Conservation (phyloP, 257 asterid species). For the Fraxinus americana region DNA sequence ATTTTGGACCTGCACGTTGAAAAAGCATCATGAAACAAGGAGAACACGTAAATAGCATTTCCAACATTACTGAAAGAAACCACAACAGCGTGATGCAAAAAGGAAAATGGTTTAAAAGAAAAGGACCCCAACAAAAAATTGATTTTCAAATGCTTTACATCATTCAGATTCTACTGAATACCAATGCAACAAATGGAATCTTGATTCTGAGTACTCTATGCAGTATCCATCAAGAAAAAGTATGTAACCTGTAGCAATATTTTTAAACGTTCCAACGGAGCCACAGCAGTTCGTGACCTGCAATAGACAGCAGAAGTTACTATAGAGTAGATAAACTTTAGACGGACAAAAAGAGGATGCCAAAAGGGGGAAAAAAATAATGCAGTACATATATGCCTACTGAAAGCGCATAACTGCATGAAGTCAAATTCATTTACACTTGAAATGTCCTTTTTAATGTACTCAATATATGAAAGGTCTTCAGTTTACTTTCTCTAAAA, state of each 20-base stretch:
- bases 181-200: conserved; percentile 1
- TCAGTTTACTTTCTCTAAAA: background rate
- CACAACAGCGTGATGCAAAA: background rate
- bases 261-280: conserved; percentile 95
- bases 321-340: background rate
- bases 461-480: background rate
- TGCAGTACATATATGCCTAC: background rate
- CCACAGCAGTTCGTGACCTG: conserved; percentile 99
- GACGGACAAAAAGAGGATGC: background rate
- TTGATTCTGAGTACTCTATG: background rate
- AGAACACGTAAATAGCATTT: conserved; percentile 5
- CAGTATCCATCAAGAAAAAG: background rate
- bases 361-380: background rate
- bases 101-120: background rate
- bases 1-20: conserved; percentile 75
- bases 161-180: background rate
- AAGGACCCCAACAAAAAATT: background rate
- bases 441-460: conserved; percentile 13
- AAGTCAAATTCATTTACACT: background rate
- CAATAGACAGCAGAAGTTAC: conserved; percentile 20
- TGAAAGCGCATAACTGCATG: background rate
- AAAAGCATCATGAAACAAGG: conserved; percentile 21
- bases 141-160: background rate
- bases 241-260: conserved; percentile 83
- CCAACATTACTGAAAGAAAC: conserved; percentile 9